Evolutionary conservation across 495 filamentous ascomycete genomes (phyloP).

Genomic region (Thermochaetoides thermophila): DNA sequence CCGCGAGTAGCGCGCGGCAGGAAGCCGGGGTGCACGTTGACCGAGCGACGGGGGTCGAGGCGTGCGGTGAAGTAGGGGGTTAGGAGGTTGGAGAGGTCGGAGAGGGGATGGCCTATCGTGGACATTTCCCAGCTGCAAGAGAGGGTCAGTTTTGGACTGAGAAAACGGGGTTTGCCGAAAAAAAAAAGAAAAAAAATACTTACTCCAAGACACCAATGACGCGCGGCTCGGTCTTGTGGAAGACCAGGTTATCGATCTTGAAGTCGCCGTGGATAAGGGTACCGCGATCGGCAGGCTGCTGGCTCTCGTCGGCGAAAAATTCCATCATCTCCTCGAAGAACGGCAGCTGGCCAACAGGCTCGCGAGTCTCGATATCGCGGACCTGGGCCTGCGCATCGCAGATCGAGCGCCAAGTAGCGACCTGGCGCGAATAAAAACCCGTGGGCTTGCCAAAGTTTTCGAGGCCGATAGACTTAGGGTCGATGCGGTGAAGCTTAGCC

Average conservation of each 20-base stretch:
- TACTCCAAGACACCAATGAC: slow-evolving; percentile 88
- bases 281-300: slow-evolving; percentile 62
- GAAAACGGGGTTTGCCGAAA: neutral
- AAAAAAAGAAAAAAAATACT: slow-evolving; percentile 13
- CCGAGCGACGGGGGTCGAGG: slow-evolving; percentile 14
- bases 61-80: slow-evolving; percentile 46
- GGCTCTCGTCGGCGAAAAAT: slow-evolving; percentile 55
- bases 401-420: slow-evolving; percentile 65
- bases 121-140: slow-evolving; percentile 79
- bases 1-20: slow-evolving; percentile 47
- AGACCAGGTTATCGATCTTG: slow-evolving; percentile 96
- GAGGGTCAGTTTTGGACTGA: neutral
- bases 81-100: slow-evolving; percentile 68
- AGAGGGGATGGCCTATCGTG: slow-evolving; percentile 85
- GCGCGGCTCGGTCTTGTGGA: slow-evolving; percentile 70
- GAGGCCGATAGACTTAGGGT: slow-evolving; percentile 48
- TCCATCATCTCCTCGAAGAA: slow-evolving; percentile 63
- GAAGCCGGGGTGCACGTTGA: slow-evolving; percentile 37
- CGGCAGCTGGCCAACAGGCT: slow-evolving; percentile 67
- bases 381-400: slow-evolving; percentile 61
- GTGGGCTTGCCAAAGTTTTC: slow-evolving; percentile 54
- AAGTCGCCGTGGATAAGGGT: slow-evolving; percentile 88
- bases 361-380: slow-evolving; percentile 58
- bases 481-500: slow-evolving; percentile 70
- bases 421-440: slow-evolving; percentile 79